Evolutionary conservation across 1,284 basidiomycete species (phyloP).

Genomic region (Papiliotrema fonsecae): DNA sequence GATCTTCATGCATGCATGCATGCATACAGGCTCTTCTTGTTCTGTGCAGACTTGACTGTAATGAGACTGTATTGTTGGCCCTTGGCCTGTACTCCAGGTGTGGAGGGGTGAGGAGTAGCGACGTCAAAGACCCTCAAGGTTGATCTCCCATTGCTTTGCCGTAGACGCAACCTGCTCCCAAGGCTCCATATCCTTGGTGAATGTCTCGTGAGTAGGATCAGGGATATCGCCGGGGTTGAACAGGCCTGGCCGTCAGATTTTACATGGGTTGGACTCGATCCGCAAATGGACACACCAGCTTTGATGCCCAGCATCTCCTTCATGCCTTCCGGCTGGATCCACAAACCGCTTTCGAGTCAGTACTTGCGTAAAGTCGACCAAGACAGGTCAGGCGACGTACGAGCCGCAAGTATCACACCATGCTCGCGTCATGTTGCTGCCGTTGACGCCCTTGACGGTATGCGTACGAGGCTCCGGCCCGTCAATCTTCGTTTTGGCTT

Average conservation of each 20-base stretch:
- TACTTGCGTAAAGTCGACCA: not conserved
- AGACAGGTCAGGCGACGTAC: constrained; percentile 3
- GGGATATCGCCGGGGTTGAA: constrained; percentile 15
- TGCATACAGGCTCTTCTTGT: too few species aligned
- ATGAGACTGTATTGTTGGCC: not conserved
- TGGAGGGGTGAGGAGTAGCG: too few species aligned
- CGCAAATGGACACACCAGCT: constrained; percentile 7
- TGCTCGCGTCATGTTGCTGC: constrained; percentile 11
- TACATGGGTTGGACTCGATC: not conserved
- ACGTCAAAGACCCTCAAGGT: constrained; percentile 1
- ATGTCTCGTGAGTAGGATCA: constrained; percentile 15
- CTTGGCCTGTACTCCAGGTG: too few species aligned
- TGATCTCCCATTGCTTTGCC: constrained; percentile 11
- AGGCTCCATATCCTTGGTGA: constrained; percentile 19
- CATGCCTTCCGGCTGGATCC: constrained; percentile 5
- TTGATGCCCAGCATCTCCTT: constrained; percentile 8
- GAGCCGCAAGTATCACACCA: constrained; percentile 19
- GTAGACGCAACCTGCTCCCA: constrained; percentile 12
- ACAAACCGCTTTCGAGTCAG: constrained; percentile 6
- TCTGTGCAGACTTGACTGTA: not conserved
- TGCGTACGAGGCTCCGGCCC: constrained; percentile 14
- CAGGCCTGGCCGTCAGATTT: constrained; percentile 6
- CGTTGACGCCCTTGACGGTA: constrained; percentile 11
- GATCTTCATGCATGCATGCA: not conserved
- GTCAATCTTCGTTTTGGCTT: constrained; percentile 1